These are phyloP conservation scores for Nicotiana undulata DNA, from an alignment of 257 asterid genomes.

Conservation along the genomic window DNA sequence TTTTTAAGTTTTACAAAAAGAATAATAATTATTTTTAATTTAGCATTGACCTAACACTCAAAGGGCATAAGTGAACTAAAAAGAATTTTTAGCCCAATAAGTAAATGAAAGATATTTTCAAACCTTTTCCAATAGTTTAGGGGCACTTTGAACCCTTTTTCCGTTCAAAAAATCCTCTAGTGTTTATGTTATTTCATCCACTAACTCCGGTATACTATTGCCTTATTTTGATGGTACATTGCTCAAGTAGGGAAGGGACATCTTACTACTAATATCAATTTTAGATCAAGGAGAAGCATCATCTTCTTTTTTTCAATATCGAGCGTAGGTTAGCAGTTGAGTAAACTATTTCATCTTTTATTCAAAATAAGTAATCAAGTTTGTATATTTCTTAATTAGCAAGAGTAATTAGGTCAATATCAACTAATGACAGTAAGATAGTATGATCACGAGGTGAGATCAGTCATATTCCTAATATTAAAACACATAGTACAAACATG, in stretches of 20 bases:
- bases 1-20: no score
- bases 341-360: background rate
- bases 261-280: background rate
- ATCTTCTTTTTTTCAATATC: background rate
- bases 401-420: background rate
- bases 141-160: no score
- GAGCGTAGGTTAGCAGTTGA: background rate
- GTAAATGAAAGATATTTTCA: no score
- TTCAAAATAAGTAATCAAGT: background rate
- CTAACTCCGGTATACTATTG: no score
- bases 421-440: background rate
- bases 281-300: background rate
- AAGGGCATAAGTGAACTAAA: no score
- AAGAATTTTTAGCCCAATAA: no score
- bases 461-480: background rate
- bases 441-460: constrained; percentile 2
- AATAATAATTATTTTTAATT: no score
- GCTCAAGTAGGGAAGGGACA: background rate
- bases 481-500: background rate
- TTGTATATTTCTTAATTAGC: background rate
- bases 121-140: no score
- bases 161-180: background rate
- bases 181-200: background rate
- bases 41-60: no score
- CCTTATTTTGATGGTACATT: background rate